Conservation (phyloP, 352 stramenopile species). For the Lagenidium giganteum region DNA sequence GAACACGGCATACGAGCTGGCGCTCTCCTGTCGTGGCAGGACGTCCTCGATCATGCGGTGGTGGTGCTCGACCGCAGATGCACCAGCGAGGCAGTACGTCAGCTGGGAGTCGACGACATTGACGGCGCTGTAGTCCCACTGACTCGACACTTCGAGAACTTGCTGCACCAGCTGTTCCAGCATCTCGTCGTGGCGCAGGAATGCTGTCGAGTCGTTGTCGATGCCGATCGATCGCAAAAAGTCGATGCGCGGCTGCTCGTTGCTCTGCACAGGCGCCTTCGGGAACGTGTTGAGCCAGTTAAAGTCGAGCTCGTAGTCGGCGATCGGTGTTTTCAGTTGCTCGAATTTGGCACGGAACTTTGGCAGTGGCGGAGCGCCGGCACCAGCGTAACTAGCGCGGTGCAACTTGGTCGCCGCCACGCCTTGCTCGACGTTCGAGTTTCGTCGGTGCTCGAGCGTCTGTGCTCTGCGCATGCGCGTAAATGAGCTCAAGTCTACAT, state of each 20-base stretch:
- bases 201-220: constrained; percentile 44
- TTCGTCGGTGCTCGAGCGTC: constrained; percentile 23
- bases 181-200: constrained; percentile 46
- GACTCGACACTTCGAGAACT: constrained; percentile 46
- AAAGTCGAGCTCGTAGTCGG: constrained; percentile 72
- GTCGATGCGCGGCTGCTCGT: constrained; percentile 38
- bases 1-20: constrained; percentile 62
- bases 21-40: constrained; percentile 54
- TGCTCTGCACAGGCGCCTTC: constrained; percentile 37
- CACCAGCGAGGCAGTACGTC: constrained; percentile 57
- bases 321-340: constrained; percentile 52
- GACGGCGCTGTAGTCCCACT: constrained; percentile 69
- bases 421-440: no score
- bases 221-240: no score
- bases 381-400: background rate
- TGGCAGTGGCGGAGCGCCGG: constrained; percentile 3
- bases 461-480: constrained; percentile 16
- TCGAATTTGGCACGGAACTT: constrained; percentile 29
- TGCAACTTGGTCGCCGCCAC: constrained; percentile 12
- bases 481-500: no score
- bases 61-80: constrained; percentile 34
- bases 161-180: constrained; percentile 41
- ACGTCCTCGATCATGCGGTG: constrained; percentile 55
- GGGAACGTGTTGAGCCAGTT: constrained; percentile 76
- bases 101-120: constrained; percentile 52